Percentiles rank a stretch among this genome's conserved stretches.
Evolutionary conservation across 1,139 yeast genomes (phyloP).

Genomic region (Hansenula sp.): DNA sequence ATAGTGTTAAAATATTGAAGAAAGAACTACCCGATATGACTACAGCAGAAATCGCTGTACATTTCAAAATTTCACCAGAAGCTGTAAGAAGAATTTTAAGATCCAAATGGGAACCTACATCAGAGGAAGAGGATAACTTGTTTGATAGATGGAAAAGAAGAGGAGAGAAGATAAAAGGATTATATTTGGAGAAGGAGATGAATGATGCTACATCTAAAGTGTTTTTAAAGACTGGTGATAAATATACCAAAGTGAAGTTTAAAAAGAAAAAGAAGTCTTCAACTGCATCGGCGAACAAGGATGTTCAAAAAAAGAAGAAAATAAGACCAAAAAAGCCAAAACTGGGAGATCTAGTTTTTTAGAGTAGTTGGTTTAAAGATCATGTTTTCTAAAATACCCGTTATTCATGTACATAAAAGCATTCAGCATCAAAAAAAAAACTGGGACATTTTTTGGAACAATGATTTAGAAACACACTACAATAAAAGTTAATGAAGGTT

Average conservation of each 20-base stretch:
- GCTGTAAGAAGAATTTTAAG: slow-evolving; percentile 75
- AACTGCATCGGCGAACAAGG: too few species aligned
- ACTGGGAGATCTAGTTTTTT: too few species aligned
- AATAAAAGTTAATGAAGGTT: too few species aligned
- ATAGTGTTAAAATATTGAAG: slow-evolving; percentile 55
- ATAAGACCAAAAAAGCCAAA: too few species aligned
- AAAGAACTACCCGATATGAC: slow-evolving; percentile 54
- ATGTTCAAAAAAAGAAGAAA: too few species aligned
- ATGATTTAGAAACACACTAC: too few species aligned
- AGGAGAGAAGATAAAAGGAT: slow-evolving; percentile 31
- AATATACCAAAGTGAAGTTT: background rate
- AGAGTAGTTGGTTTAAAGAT: too few species aligned
- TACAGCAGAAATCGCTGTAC: slow-evolving; percentile 55
- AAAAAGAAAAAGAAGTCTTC: too few species aligned
- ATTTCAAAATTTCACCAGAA: slow-evolving; percentile 75
- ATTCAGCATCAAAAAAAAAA: too few species aligned
- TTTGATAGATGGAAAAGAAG: slow-evolving; percentile 47
- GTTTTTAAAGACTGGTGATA: background rate
- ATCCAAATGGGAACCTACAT: slow-evolving; percentile 70
- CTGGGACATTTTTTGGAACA: too few species aligned
- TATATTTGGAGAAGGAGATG: slow-evolving; percentile 9
- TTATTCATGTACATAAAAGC: too few species aligned
- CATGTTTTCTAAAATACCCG: too few species aligned
- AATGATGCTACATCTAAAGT: background rate
- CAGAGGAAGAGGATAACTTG: slow-evolving; percentile 43